A percentile compares a stretch with the other conserved stretches of the same genome.
These are phyloP conservation scores for Diplodia scrobiculata DNA, from an alignment of 2,329 filamentous ascomycete genomes.

Conservation along the genomic window DNA sequence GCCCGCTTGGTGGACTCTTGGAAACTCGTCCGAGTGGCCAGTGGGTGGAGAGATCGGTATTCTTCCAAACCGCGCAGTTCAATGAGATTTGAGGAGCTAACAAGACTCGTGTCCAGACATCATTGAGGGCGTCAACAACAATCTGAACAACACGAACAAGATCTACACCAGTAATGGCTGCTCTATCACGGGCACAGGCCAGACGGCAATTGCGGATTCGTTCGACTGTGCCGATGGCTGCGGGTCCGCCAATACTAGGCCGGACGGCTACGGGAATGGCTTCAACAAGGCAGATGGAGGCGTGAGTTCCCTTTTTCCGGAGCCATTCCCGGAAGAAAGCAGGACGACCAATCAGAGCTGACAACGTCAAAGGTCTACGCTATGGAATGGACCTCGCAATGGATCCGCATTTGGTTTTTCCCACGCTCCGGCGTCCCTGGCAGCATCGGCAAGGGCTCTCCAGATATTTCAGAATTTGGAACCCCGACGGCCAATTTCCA, in stretches of 20 bases:
- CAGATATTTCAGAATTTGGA: slow-evolving; percentile 66
- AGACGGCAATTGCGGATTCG: slow-evolving; percentile 31
- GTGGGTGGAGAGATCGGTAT: slow-evolving; percentile 36
- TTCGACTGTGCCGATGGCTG: slow-evolving; percentile 36
- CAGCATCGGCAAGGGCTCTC: slow-evolving; percentile 52
- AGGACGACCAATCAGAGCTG: too few relatives aligned
- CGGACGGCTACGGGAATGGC: slow-evolving; percentile 31
- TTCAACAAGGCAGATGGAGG: slow-evolving; percentile 34
- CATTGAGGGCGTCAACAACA: slow-evolving; percentile 34
- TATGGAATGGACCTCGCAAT: slow-evolving; percentile 35
- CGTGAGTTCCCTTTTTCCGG: slow-evolving; percentile 36
- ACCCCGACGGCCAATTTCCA: slow-evolving; percentile 65
- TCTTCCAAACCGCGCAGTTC: not conserved
- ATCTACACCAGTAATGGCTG: slow-evolving; percentile 30
- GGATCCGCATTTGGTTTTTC: slow-evolving; percentile 36
- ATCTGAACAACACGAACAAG: slow-evolving; percentile 32
- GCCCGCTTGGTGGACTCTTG: slow-evolving; percentile 43
- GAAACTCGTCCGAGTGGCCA: slow-evolving; percentile 36
- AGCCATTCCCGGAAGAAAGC: not conserved
- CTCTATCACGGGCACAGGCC: slow-evolving; percentile 31
- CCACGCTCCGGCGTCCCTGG: slow-evolving; percentile 36
- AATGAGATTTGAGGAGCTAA: not conserved
- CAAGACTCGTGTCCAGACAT: slow-evolving; percentile 29
- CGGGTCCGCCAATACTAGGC: slow-evolving; percentile 26
- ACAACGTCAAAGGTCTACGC: slow-evolving; percentile 39